phyloP scores from a whole-genome alignment of 768 basidiomycete genomes.

The Phlebiopsis gigantea region DNA sequence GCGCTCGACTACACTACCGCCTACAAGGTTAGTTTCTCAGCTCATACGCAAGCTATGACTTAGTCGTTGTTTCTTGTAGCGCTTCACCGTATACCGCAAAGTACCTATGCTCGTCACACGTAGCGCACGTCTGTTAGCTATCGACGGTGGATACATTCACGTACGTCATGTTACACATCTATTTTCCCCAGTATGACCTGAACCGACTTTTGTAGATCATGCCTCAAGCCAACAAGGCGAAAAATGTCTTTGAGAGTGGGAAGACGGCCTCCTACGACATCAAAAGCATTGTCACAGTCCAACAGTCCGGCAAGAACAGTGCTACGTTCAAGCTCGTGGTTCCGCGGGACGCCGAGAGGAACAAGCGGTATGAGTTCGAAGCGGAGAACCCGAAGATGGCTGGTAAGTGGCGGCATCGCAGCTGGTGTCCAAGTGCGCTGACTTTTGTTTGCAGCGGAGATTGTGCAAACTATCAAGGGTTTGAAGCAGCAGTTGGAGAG shows the following conservation, averaged over 20 bases:
- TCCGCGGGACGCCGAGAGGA: conserved; percentile 56
- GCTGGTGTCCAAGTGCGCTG: background rate
- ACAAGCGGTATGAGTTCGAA: conserved; percentile 96
- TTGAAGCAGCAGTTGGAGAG: conserved; percentile 63
- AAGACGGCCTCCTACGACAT: conserved; percentile 93
- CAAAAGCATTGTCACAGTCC: conserved; percentile 77
- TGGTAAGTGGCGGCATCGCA: conserved; percentile 40
- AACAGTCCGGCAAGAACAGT: conserved; percentile 75
- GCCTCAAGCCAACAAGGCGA: conserved; percentile 73
- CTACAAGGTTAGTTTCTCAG: conserved; percentile 60
- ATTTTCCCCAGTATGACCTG: background rate
- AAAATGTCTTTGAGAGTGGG: conserved; percentile 81
- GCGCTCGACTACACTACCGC: conserved; percentile 72
- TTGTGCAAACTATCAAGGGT: conserved; percentile 66
- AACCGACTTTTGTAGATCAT: conserved; percentile 57
- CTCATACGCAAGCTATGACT: background rate
- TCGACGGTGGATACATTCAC: conserved; percentile 93
- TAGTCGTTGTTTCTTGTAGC: conserved; percentile 36
- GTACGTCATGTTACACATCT: conserved; percentile 34
- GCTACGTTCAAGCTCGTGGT: conserved; percentile 88
- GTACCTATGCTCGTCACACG: conserved; percentile 90
- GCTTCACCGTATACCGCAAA: conserved; percentile 90
- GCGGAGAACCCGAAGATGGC: conserved; percentile 82
- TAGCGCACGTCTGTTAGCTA: conserved; percentile 86
- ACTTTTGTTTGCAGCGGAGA: conserved; percentile 47